Percentiles rank a stretch among this genome's conserved stretches.
These are phyloP conservation scores for Narthecium ossifragum DNA, from an alignment of 106 monocot genomes.

Conservation along the genomic window DNA sequence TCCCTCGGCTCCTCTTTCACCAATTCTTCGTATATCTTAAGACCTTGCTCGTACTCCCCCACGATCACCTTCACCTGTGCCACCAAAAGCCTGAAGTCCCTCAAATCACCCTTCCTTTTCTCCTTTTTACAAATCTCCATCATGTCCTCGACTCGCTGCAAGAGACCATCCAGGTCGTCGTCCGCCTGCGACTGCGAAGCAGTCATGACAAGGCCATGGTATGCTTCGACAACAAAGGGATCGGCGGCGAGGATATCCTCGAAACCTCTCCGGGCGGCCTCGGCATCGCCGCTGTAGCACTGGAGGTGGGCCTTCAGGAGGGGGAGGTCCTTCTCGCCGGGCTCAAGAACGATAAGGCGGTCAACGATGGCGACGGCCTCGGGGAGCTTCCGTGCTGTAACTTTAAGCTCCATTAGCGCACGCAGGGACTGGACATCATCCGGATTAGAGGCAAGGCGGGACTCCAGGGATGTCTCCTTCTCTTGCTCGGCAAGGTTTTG, in stretches of 20 bases:
- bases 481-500: slow-evolving; percentile 23
- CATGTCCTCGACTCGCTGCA: slow-evolving; percentile 37
- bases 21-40: slow-evolving; percentile 60
- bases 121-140: slow-evolving; percentile 53
- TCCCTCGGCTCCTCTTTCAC: slow-evolving; percentile 70
- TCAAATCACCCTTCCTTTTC: slow-evolving; percentile 47
- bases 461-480: slow-evolving; percentile 36
- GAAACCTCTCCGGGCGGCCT: slow-evolving; percentile 47
- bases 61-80: slow-evolving; percentile 62
- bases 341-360: slow-evolving; percentile 44
- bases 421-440: slow-evolving; percentile 42
- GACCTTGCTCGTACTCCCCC: slow-evolving; percentile 49
- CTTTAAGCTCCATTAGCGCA: slow-evolving; percentile 47
- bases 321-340: slow-evolving; percentile 49
- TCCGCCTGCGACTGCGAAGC: slow-evolving; percentile 23
- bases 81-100: slow-evolving; percentile 69
- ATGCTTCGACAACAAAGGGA: slow-evolving; percentile 70
- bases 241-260: slow-evolving; percentile 51
- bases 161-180: slow-evolving; percentile 22
- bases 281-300: slow-evolving; percentile 38
- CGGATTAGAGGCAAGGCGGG: slow-evolving; percentile 24
- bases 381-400: slow-evolving; percentile 40
- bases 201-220: slow-evolving; percentile 69
- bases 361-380: slow-evolving; percentile 49
- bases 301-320: slow-evolving; percentile 61